Conservation (phyloP, 1,284 basidiomycete genomes). For the Sporisorium graminicola region DNA sequence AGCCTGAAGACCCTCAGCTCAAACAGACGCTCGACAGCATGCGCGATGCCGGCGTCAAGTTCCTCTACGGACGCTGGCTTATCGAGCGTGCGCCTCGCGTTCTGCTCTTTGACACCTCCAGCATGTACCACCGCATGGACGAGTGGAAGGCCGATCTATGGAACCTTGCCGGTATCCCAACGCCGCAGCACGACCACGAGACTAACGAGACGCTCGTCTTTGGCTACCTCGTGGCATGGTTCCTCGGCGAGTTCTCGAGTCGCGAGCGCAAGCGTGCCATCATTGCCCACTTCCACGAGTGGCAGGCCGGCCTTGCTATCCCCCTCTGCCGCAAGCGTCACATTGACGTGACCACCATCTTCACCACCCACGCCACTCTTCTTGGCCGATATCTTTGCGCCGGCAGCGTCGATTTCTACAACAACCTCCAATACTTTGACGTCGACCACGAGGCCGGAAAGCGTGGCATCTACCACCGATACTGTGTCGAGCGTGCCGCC, state of each 20-base stretch:
- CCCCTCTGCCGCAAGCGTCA: conserved; percentile 95
- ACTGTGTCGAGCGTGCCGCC: conserved; percentile 95
- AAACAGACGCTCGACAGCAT: conserved; percentile 63
- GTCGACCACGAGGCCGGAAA: conserved; percentile 99
- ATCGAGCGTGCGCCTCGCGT: conserved; percentile 95
- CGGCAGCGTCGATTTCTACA: conserved; percentile 98
- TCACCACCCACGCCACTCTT: conserved; percentile 96
- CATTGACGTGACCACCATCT: conserved; percentile 95
- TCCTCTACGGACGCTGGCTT: conserved; percentile 95
- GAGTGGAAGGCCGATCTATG: conserved; percentile 99
- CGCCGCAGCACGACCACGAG: conserved; percentile 93
- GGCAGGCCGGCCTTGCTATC: conserved; percentile 97
- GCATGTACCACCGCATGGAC: conserved; percentile 86
- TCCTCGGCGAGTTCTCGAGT: conserved; percentile 92
- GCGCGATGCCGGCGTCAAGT: conserved; percentile 83
- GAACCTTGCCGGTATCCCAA: conserved; percentile 97
- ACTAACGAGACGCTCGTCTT: conserved; percentile 99
- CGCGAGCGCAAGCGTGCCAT: conserved; percentile 85
- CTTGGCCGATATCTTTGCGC: conserved; percentile 98
- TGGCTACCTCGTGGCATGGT: conserved; percentile 99
- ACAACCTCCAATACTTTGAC: conserved; percentile 99
- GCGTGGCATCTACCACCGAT: conserved; percentile 89
- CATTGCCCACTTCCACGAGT: conserved; percentile 98
- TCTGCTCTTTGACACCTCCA: conserved; percentile 93
- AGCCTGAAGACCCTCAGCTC: conserved; percentile 74